phyloP scores from a whole-genome alignment of 2,329 filamentous ascomycete species.

The Teratosphaeria gauchensis region DNA sequence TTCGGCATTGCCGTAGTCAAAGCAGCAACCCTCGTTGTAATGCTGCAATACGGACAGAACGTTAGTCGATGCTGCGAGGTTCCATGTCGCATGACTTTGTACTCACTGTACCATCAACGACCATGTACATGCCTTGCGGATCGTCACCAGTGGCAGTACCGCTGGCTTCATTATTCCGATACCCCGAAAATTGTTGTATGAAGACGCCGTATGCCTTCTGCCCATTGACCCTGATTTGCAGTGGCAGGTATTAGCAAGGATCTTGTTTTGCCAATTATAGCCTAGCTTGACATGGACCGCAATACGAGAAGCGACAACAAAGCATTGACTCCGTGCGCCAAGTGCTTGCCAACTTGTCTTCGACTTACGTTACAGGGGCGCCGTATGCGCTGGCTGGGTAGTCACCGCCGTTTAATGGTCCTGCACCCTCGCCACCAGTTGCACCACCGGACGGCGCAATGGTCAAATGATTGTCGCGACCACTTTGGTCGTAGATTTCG shows the following conservation, averaged over 20 bases:
- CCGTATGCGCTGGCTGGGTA: constrained; percentile 50
- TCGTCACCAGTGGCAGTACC: constrained; percentile 47
- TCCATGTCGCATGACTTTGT: constrained; percentile 22
- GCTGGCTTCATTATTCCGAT: constrained; percentile 47
- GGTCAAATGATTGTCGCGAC: constrained; percentile 51
- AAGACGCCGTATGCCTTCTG: constrained; percentile 56
- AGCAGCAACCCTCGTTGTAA: constrained; percentile 36
- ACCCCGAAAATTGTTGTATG: constrained; percentile 51
- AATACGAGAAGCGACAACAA: constrained; percentile 18
- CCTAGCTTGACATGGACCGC: constrained; percentile 49
- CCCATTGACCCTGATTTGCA: constrained; percentile 22
- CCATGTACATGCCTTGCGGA: constrained; percentile 51
- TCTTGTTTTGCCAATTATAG: constrained; percentile 36
- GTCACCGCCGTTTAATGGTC: constrained; percentile 42
- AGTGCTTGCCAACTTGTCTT: not conserved
- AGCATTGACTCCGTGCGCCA: not conserved
- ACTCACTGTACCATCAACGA: constrained; percentile 44
- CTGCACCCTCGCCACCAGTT: constrained; percentile 45
- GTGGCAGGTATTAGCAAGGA: not conserved
- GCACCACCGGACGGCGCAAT: constrained; percentile 48
- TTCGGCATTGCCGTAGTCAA: constrained; percentile 37
- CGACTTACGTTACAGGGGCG: constrained; percentile 37
- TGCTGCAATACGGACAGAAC: constrained; percentile 5
- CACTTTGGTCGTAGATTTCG: constrained; percentile 56
- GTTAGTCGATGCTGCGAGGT: constrained; percentile 4